Percentiles rank a stretch among this genome's conserved stretches.
Evolutionary conservation across 805 yeast genomes (phyloP).

Genomic region (Maudiozyma serrabonitensis): DNA sequence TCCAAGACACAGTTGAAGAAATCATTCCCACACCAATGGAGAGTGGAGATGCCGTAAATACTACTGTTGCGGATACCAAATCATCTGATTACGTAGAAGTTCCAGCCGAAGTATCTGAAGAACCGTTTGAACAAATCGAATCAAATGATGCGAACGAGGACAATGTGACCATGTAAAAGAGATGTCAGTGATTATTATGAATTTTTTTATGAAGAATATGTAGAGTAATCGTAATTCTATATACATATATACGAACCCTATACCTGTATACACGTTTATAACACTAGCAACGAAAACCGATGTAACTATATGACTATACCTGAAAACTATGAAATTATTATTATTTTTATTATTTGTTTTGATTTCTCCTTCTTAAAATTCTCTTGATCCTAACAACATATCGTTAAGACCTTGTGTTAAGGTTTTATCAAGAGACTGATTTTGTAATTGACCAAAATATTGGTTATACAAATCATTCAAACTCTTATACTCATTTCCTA

Average conservation of each 20-base stretch:
- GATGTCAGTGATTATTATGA: background rate
- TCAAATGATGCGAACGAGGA: background rate
- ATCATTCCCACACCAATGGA: background rate
- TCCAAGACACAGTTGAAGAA: conserved; percentile 24
- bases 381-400: conserved; percentile 21
- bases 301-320: background rate
- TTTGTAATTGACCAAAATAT: conserved; percentile 18
- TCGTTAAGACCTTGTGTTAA: conserved; percentile 20
- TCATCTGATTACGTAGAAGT: conserved; percentile 1
- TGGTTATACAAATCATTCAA: conserved; percentile 14
- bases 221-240: background rate
- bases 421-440: conserved; percentile 13
- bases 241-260: background rate
- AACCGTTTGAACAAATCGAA: conserved; percentile 3
- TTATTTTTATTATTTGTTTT: background rate
- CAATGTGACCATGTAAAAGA: background rate
- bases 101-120: conserved; percentile 1
- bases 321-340: background rate
- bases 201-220: background rate
- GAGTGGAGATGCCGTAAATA: background rate
- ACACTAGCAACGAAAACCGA: background rate
- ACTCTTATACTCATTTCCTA: conserved; percentile 18
- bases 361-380: conserved; percentile 1
- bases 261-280: background rate
- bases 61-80: background rate